Evolutionary conservation across 768 basidiomycete genomes (phyloP).

Genomic region (Lentinula guzmanii): DNA sequence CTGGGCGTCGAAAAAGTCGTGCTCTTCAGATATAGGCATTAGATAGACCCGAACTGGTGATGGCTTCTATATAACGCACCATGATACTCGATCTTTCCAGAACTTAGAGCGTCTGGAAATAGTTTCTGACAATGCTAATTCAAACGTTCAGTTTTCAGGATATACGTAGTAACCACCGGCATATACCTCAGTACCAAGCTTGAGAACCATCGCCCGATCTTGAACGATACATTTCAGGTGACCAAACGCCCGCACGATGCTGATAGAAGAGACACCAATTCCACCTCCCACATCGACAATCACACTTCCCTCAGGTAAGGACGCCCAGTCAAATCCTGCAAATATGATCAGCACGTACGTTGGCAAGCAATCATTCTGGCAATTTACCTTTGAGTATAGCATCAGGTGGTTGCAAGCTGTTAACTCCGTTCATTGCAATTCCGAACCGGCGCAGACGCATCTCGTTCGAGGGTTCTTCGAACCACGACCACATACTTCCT

Average conservation of each 20-base stretch:
- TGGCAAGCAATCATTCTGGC: background rate
- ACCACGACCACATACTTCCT: conserved; percentile 4
- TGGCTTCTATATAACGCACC: background rate
- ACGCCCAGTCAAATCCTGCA: conserved; percentile 15
- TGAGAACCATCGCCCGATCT: conserved; percentile 13
- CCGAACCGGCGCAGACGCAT: conserved; percentile 1
- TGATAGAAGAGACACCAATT: conserved; percentile 11
- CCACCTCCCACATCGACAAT: conserved; percentile 18
- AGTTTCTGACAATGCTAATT: background rate
- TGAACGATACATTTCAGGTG: conserved; percentile 12
- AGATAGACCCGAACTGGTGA: background rate
- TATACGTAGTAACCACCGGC: background rate
- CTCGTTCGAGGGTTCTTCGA: conserved; percentile 1
- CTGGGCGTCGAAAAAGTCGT: conserved; percentile 21
- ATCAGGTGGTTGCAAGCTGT: conserved; percentile 1
- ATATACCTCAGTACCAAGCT: background rate
- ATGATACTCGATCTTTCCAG: conserved; percentile 1
- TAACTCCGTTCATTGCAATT: conserved; percentile 4
- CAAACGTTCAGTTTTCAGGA: background rate
- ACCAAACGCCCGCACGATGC: conserved; percentile 4
- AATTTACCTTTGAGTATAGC: conserved; percentile 1
- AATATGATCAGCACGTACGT: background rate
- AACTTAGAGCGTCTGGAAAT: conserved; percentile 5
- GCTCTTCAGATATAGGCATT: background rate
- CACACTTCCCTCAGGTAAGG: conserved; percentile 5